phyloP scores from a whole-genome alignment of 1,284 basidiomycete species.

The Trichosporon ovoides region DNA sequence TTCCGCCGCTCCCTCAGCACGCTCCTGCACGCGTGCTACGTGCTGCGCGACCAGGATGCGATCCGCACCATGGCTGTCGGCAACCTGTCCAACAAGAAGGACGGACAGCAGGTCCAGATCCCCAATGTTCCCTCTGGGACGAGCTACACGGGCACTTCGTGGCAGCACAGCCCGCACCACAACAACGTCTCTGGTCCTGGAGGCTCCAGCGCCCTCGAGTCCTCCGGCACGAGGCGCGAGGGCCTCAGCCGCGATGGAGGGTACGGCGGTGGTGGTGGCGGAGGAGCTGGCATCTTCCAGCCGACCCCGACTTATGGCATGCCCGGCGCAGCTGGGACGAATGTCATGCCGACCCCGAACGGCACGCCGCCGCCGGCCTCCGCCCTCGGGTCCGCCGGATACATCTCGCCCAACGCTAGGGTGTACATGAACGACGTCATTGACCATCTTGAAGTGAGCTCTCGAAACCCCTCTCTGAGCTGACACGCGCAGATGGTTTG shows the following conservation, averaged over 20 bases:
- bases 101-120: not conserved
- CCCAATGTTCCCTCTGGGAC: not conserved
- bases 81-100: not conserved
- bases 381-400: constrained; percentile 17
- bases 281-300: not conserved
- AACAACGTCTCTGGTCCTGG: constrained; percentile 3
- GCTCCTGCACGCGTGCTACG: constrained; percentile 42
- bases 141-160: not conserved
- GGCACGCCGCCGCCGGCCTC: constrained; percentile 2
- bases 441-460: constrained; percentile 44
- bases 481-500: constrained; percentile 33
- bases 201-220: not conserved
- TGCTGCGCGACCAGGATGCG: constrained; percentile 45
- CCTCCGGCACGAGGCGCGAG: not conserved
- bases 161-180: constrained; percentile 11
- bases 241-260: not conserved
- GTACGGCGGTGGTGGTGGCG: not conserved
- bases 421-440: constrained; percentile 46
- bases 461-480: not conserved
- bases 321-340: not conserved
- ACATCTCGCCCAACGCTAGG: constrained; percentile 40
- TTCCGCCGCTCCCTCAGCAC: constrained; percentile 43
- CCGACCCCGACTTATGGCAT: not conserved
- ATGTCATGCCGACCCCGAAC: constrained; percentile 1
- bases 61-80: constrained; percentile 27